Evolutionary conservation across 2,329 filamentous ascomycete species (phyloP).

Genomic region (Paraconiothyrium sp.): DNA sequence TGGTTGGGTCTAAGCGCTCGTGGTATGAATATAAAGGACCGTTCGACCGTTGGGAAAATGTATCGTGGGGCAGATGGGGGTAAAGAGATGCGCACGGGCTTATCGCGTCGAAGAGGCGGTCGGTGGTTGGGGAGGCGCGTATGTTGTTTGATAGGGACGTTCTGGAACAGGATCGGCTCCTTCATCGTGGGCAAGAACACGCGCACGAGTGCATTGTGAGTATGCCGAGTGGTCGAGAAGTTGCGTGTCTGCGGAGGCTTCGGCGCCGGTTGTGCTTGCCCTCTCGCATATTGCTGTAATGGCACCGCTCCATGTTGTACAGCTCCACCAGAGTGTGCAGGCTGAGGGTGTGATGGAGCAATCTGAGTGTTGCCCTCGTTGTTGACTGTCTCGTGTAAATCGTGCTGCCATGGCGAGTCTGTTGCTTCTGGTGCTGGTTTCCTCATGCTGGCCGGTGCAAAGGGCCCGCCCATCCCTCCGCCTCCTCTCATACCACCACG

Average conservation of each 20-base stretch:
- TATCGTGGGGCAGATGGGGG: slow-evolving; percentile 82
- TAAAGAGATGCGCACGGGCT: slow-evolving; percentile 92
- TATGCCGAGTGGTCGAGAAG: slow-evolving; percentile 83
- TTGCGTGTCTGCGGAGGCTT: slow-evolving; percentile 48
- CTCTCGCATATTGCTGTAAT: slow-evolving; percentile 33
- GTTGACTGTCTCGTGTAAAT: slow-evolving; percentile 80
- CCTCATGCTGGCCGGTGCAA: slow-evolving; percentile 62
- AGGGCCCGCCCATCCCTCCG: slow-evolving; percentile 64
- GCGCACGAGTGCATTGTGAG: slow-evolving; percentile 86
- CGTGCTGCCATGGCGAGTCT: slow-evolving; percentile 87
- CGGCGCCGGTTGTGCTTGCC: slow-evolving; percentile 32
- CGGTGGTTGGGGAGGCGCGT: slow-evolving; percentile 94
- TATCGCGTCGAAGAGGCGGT: slow-evolving; percentile 91
- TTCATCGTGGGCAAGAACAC: slow-evolving; percentile 82
- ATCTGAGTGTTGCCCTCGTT: slow-evolving; percentile 50
- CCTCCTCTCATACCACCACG: slow-evolving; percentile 65
- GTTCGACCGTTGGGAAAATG: slow-evolving; percentile 87
- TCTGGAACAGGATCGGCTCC: slow-evolving; percentile 74
- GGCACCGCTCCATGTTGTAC: slow-evolving; percentile 30
- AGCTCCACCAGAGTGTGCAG: slow-evolving; percentile 25
- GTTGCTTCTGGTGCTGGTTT: slow-evolving; percentile 62
- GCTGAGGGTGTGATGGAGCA: slow-evolving; percentile 33
- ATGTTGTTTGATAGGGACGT: slow-evolving; percentile 86
- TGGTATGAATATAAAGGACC: slow-evolving; percentile 98
- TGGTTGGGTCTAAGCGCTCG: slow-evolving; percentile 92